Percentiles rank a stretch among this genome's conserved stretches.
These are phyloP conservation scores for Karstenula rhodostoma DNA, from an alignment of 2,329 filamentous ascomycete genomes.

Conservation along the genomic window DNA sequence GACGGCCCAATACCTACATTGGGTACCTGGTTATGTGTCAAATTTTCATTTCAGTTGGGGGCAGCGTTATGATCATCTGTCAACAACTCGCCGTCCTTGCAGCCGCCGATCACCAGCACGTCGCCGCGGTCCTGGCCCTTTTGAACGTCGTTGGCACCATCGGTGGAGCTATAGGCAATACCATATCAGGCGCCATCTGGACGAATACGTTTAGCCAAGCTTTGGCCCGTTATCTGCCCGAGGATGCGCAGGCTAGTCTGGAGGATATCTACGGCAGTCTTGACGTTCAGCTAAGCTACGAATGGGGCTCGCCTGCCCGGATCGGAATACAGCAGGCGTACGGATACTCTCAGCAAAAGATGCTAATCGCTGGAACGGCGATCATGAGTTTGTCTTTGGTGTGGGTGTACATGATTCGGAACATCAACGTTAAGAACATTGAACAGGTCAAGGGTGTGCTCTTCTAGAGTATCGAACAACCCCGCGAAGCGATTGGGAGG, in stretches of 20 bases:
- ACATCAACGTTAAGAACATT: conserved; percentile 44
- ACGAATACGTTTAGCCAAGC: conserved; percentile 62
- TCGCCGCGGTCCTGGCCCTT: conserved; percentile 49
- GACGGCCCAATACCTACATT: conserved; percentile 35
- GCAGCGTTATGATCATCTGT: conserved; percentile 37
- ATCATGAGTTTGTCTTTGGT: conserved; percentile 30
- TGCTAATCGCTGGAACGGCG: conserved; percentile 50
- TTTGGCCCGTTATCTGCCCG: conserved; percentile 56
- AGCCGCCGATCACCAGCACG: conserved; percentile 31
- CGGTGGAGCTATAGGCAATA: conserved; percentile 52
- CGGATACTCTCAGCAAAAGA: conserved; percentile 49
- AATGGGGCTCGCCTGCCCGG: conserved; percentile 54
- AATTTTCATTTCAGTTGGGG: conserved; percentile 40
- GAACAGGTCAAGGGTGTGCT: conserved; percentile 45
- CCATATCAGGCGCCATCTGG: conserved; percentile 71
- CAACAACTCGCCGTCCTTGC: conserved; percentile 36
- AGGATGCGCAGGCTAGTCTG: conserved; percentile 33
- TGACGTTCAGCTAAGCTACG: conserved; percentile 47
- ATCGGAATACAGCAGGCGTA: conserved; percentile 51
- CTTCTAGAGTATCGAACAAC: background rate
- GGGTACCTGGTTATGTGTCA: conserved; percentile 49
- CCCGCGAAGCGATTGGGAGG: background rate
- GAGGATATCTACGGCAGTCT: conserved; percentile 51
- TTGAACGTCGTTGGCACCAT: conserved; percentile 67
- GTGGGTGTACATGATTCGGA: conserved; percentile 38